Evolutionary conservation across 129 eudicot genomes (phyloP), one percentile per base, ranked within the genome.

Genomic region (Silybum marianum): DNA sequence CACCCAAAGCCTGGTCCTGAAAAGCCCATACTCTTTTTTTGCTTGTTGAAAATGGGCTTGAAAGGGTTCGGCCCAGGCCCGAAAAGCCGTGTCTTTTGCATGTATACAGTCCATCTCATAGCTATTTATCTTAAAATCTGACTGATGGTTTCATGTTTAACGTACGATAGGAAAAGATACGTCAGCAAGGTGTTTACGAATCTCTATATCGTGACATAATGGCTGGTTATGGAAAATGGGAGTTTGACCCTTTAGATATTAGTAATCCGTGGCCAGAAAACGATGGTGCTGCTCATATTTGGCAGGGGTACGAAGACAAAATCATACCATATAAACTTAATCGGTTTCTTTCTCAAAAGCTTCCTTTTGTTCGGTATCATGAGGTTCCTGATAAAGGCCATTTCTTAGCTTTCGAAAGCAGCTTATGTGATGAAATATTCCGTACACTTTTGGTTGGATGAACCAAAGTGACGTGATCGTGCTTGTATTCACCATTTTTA

Each of bases 311-410:
- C 0, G 89, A 91, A 2, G 97, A 91, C 67, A 86, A 65, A 68
- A 78, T 91, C 22, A 84, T 89, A 75, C 92, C 93, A 19, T 75
- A 40, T 21, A 44, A 88, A 71, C 10, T 89, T 7, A 86, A 84
- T 9, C 89, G 90, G 0, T 88, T 75, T 78, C 78, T 91, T 71
- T 65, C 89, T 19, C 76, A 86, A 77, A 84, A 89, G 82, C 90
- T 91, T 75, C 88, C 88, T 16, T 91, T 89, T 90, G 63, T 91
- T 72, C 77, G 34, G 84, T 88, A 88, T 80, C 91, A 91, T 26
- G 93, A 89, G 83, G 89, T 91, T 81, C 87, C 89, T 75, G 88
- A 81, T 77, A 75, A 58, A 80, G 93, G 97, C 12, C 97, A 91
- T 77, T 30, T 84, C 26, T 42, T 90, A 51, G 19, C 83, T 72